Percentiles rank a stretch among this genome's conserved stretches.
phyloP scores from a whole-genome alignment of 192 early-diverging fungal species.

The Lobulomyces angularis region DNA sequence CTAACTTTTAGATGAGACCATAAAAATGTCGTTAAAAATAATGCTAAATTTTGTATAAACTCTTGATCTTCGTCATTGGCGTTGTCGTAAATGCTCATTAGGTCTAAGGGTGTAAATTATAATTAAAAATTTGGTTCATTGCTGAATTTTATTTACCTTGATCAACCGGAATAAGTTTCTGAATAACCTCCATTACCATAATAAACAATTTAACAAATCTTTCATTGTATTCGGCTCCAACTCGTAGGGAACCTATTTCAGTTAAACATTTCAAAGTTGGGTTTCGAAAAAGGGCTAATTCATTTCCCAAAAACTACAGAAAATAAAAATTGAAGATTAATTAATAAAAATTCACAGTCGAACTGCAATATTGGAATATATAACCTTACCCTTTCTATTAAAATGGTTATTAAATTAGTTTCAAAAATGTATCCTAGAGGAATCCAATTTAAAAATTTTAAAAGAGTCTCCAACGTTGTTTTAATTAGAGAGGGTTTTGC shows the following conservation, averaged over 20 bases:
- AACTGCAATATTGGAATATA: neutral
- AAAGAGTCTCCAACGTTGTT: conserved; percentile 87
- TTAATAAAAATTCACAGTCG: conserved; percentile 5
- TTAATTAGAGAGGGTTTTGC: conserved; percentile 76
- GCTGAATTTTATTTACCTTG: conserved; percentile 36
- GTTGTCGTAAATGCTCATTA: conserved; percentile 70
- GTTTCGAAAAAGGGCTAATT: conserved; percentile 90
- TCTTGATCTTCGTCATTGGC: conserved; percentile 81
- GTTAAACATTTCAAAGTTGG: conserved; percentile 92
- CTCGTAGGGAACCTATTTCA: conserved; percentile 83
- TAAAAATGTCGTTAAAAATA: conserved; percentile 85
- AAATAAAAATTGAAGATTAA: conserved; percentile 41
- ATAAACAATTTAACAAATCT: conserved; percentile 82
- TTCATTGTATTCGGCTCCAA: conserved; percentile 66
- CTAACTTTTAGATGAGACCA: conserved; percentile 68
- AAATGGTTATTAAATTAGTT: conserved; percentile 72
- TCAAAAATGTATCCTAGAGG: conserved; percentile 98
- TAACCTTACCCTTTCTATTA: conserved; percentile 60
- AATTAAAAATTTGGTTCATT: neutral
- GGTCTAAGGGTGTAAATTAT: conserved; percentile 38
- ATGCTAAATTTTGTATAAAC: conserved; percentile 89
- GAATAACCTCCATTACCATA: conserved; percentile 59
- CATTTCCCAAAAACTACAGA: conserved; percentile 65
- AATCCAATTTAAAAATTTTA: conserved; percentile 96
- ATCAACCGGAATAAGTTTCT: conserved; percentile 52